A percentile compares a stretch with the other conserved stretches of the same genome.
Conservation (phyloP, 805 yeast species). For the Candida pseudoglaebosa region DNA sequence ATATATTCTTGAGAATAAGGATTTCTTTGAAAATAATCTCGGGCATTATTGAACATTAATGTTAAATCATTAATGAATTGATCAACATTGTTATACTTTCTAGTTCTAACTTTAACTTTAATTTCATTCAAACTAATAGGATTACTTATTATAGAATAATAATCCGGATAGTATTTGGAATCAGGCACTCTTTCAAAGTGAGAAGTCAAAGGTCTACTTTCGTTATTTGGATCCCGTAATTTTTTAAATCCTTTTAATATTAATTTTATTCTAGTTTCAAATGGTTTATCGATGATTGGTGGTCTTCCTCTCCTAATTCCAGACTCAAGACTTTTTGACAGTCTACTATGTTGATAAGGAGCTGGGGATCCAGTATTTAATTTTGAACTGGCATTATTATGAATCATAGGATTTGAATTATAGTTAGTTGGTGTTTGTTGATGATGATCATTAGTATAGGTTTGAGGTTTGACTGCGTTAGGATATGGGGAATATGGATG, state of each 20-base stretch:
- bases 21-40: slow-evolving; percentile 49
- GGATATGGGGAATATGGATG: background rate
- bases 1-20: slow-evolving; percentile 54
- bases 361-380: background rate
- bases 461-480: background rate
- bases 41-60: slow-evolving; percentile 70
- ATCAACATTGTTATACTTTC: slow-evolving; percentile 75
- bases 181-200: slow-evolving; percentile 84
- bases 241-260: slow-evolving; percentile 78
- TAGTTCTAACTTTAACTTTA: slow-evolving; percentile 76
- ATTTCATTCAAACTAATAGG: slow-evolving; percentile 73
- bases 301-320: slow-evolving; percentile 84
- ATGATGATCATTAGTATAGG: slow-evolving; percentile 1
- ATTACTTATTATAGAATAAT: slow-evolving; percentile 48
- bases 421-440: slow-evolving; percentile 6
- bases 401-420: background rate
- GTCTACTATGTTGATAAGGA: slow-evolving; percentile 3
- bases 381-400: background rate
- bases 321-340: slow-evolving; percentile 17
- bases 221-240: slow-evolving; percentile 49
- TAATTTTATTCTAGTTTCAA: slow-evolving; percentile 87
- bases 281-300: slow-evolving; percentile 86
- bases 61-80: slow-evolving; percentile 73
- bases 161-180: slow-evolving; percentile 48
- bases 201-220: slow-evolving; percentile 48